A percentile compares a stretch with the other conserved stretches of the same genome.
These are phyloP conservation scores for Willaertia magna DNA, from an alignment of 208 protist genomes.

Conservation along the genomic window DNA sequence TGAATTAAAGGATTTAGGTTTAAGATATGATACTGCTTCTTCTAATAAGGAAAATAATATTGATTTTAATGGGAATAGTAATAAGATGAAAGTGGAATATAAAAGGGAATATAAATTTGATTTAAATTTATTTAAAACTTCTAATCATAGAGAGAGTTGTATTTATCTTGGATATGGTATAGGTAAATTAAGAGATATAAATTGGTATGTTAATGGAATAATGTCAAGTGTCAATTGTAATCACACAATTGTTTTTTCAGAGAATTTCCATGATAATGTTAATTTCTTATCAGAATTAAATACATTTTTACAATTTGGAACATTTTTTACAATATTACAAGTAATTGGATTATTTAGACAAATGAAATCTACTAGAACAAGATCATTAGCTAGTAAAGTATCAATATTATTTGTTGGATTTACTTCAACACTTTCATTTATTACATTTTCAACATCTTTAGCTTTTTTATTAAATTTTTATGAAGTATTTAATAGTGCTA, in stretches of 20 bases:
- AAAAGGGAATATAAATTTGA: neutral
- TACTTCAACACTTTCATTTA: neutral
- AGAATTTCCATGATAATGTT: neutral
- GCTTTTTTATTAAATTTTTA: slow-evolving; percentile 16
- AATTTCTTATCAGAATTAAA: no score
- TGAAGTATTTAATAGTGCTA: slow-evolving; percentile 40
- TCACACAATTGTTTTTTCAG: neutral
- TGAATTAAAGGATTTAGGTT: neutral
- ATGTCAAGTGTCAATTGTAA: neutral
- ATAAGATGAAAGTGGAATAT: no score
- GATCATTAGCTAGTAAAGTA: neutral
- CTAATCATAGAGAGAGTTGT: no score
- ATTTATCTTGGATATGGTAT: neutral
- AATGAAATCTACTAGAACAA: neutral
- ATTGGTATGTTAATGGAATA: neutral
- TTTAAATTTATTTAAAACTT: neutral
- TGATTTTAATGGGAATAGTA: no score
- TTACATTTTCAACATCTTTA: neutral
- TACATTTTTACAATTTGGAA: neutral
- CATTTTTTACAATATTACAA: neutral
- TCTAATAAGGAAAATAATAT: neutral
- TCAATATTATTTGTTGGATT: neutral
- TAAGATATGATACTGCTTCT: neutral
- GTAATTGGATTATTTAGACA: neutral
- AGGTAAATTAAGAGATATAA: neutral